Conservation (phyloP, 352 stramenopile genomes). For the Phytophthora boehmeriae region DNA sequence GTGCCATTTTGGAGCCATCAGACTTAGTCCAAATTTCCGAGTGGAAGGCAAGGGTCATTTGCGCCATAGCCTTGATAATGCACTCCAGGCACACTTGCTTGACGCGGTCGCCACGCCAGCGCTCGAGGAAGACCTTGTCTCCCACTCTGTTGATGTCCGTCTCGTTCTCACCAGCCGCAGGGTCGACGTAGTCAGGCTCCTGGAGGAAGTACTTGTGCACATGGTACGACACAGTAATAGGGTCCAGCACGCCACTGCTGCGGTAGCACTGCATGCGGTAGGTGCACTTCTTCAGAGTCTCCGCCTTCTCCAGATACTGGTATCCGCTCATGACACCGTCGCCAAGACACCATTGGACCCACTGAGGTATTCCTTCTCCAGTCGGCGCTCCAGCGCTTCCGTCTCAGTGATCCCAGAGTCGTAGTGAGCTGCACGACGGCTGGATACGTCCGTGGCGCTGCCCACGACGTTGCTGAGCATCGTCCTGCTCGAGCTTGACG, state of each 20-base stretch:
- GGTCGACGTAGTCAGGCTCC: slow-evolving; percentile 68
- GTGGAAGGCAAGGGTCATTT: slow-evolving; percentile 85
- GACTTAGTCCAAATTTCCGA: slow-evolving; percentile 77
- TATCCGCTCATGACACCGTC: slow-evolving; percentile 83
- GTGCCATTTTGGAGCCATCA: slow-evolving; percentile 80
- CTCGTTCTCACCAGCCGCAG: slow-evolving; percentile 58
- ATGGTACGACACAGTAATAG: slow-evolving; percentile 72
- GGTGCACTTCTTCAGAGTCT: slow-evolving; percentile 59
- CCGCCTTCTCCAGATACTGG: slow-evolving; percentile 69
- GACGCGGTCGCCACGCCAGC: slow-evolving; percentile 62
- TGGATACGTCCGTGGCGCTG: slow-evolving; percentile 44
- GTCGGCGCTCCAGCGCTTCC: slow-evolving; percentile 69
- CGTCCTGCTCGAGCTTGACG: slow-evolving; percentile 85
- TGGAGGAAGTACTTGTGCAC: slow-evolving; percentile 88
- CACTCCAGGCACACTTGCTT: slow-evolving; percentile 83
- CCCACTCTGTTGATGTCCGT: slow-evolving; percentile 80
- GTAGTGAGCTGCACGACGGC: slow-evolving; percentile 53
- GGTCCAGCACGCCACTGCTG: slow-evolving; percentile 78
- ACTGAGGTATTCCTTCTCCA: slow-evolving; percentile 85
- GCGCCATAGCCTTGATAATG: slow-evolving; percentile 68
- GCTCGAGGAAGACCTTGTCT: slow-evolving; percentile 79
- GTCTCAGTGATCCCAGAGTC: slow-evolving; percentile 69
- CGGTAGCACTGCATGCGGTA: slow-evolving; percentile 90
- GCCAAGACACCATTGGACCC: slow-evolving; percentile 65
- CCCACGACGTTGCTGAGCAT: slow-evolving; percentile 83